phyloP scores from a whole-genome alignment of 176 grass and related monocot species.

The Bothriochloa decipiens region DNA sequence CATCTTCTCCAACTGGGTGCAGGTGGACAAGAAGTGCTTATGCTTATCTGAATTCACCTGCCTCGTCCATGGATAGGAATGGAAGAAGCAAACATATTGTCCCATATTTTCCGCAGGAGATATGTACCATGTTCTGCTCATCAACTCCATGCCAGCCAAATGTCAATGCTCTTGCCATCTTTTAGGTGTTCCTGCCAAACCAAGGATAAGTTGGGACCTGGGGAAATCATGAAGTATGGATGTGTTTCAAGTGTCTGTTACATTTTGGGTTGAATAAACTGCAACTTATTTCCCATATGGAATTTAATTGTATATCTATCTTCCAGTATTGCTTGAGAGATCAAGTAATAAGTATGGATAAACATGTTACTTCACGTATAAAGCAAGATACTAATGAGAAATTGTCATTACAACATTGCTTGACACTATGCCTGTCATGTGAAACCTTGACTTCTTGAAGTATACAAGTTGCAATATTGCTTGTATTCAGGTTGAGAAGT shows the following conservation, averaged over 20 bases:
- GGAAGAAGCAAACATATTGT: constrained; percentile 24
- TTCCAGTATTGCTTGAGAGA: neutral
- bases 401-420: neutral
- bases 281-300: neutral
- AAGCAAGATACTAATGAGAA: neutral
- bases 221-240: constrained; percentile 21
- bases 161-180: constrained; percentile 28
- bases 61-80: constrained; percentile 53
- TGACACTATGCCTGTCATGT: neutral
- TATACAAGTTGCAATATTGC: neutral
- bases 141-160: constrained; percentile 20
- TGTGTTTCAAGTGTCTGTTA: constrained; percentile 24
- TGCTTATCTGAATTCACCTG: constrained; percentile 87
- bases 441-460: neutral
- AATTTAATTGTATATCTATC: constrained; percentile 25
- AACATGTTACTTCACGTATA: neutral
- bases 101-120: constrained; percentile 60
- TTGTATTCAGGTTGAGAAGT: neutral
- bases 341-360: constrained; percentile 22
- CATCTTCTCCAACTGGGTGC: constrained; percentile 48
- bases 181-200: constrained; percentile 14
- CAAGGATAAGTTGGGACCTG: neutral
- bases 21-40: constrained; percentile 88
- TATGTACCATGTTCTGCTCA: constrained; percentile 31
- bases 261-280: constrained; percentile 39